Evolutionary conservation across 345 rosid genomes (phyloP), one percentile per base, ranked within the genome.

Genomic region (Salix viminalis): DNA sequence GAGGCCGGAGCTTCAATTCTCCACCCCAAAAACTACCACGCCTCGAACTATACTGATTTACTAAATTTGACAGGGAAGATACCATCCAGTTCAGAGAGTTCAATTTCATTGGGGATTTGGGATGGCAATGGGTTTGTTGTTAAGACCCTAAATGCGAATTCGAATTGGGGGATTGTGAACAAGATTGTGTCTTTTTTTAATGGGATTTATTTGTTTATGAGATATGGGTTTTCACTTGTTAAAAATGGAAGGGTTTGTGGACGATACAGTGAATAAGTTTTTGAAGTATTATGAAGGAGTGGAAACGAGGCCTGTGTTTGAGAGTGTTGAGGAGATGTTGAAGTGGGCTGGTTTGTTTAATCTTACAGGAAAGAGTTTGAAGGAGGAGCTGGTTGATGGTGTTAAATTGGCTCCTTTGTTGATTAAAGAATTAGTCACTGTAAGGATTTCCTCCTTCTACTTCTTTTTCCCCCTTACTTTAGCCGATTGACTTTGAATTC

Each of bases 1-100:
- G 99, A 91, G 78, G 97, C 98, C 8, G 98, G 99, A 9, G 98
- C 87, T 50, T 91, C 98, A 65, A 93, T 96, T 71, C 92, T 96
- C 12, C 99, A 91, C 71, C 98, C 98, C 34, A 89, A 90, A 81
- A 96, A 93, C 78, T 91, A 86, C 79, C 87, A 91, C 88, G 92
- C 89, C 21, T 75, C 86, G 34, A 90, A 91, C 67, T 95, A 77
- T 87, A 86, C 93, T 1, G 64, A 86, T 10, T 68, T 80, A 77
- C 85, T 90, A 1, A 85, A 86, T 41, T 64, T 94, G 65, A 83
- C 82, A 71, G 62, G 80, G 58, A 88, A 83, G 80, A 28, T 36
- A 23, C 96, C 94, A 28, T 73, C 90, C 36, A 34, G 80, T 50
- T 85, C 87, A n/a, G 91, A 85, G 76, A 85, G 70, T 58, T 86